Conservation (phyloP, 768 basidiomycete species). For the Leccinum longicurvipes region DNA sequence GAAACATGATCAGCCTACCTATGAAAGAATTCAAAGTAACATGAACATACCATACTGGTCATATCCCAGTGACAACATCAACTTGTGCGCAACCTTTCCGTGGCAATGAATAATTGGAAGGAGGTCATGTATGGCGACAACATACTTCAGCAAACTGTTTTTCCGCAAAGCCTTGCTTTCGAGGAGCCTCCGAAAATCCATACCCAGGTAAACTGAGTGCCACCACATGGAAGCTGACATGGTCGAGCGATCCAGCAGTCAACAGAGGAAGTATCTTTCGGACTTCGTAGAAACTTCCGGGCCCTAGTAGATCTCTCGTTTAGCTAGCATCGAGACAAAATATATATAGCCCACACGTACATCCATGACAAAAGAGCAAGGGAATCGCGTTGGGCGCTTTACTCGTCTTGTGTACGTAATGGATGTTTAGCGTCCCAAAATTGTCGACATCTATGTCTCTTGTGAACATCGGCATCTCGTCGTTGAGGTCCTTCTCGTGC, state of each 20-base stretch:
- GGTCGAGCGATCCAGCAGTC: conserved; percentile 34
- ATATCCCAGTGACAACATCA: conserved; percentile 50
- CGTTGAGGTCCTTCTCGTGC: conserved; percentile 49
- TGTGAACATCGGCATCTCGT: conserved; percentile 53
- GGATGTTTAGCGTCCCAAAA: conserved; percentile 48
- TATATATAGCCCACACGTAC: conserved; percentile 28
- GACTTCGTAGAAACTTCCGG: conserved; percentile 50
- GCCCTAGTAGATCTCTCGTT: conserved; percentile 36
- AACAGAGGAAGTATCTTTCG: conserved; percentile 56
- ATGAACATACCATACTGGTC: conserved; percentile 41
- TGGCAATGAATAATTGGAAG: neutral
- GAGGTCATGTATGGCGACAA: neutral
- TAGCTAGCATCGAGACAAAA: neutral
- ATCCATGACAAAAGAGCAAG: conserved; percentile 64
- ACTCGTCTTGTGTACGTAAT: conserved; percentile 59
- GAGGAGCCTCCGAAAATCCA: conserved; percentile 59
- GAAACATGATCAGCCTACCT: neutral
- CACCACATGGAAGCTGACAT: conserved; percentile 63
- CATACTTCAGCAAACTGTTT: conserved; percentile 56
- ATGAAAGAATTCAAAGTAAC: neutral
- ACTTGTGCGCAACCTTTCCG: conserved; percentile 41
- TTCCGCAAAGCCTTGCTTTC: conserved; percentile 45
- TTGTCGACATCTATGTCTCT: conserved; percentile 46
- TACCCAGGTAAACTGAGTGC: conserved; percentile 56
- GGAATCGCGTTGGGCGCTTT: conserved; percentile 44